Base-by-base conservation (phyloP, 768 basidiomycete genomes). In the Lentinula detonsa region DNA sequence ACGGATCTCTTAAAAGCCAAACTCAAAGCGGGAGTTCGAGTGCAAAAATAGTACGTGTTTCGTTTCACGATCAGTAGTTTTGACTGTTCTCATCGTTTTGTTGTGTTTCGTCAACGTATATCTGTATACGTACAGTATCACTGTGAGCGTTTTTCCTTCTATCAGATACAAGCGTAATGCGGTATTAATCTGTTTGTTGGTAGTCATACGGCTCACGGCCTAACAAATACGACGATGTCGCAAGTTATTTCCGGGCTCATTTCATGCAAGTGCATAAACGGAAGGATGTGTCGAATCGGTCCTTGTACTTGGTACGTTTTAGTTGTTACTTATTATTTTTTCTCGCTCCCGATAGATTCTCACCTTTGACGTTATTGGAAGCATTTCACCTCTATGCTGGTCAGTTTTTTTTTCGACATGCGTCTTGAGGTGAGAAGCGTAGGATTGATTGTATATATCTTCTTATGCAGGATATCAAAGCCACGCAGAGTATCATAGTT, bases 221-320 rank as follows among this genome's bases (percentile, higher is more conserved):
- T 35, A 91, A 93, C 65, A 82, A 81, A 56, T 90, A 78, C 69
- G 83, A 87, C 65, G 81, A 81, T 18, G 91, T 87, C 15, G 81
- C 90, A 40, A 81, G 85, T 54, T 93, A 93, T 66, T 93, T 93
- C 76, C 83, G 84, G n/a, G 82, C 87, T n/a, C 91, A 93, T 70
- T 93, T 93, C 68, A 74, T 85, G 31, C 88, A 90, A 63, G 85
- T 63, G 10, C 88, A 93, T 70, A 80, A 82, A 66, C 80, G 82
- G 64, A 85, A 86, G 62, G 88, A 90, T 67, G 72, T 75, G 34
- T 77, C 79, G 16, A 77, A 78, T 60, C 80, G 90, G 48, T 79
- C 79, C 52, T 75, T 91, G 16, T 91, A 85, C 68, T 79, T 84
- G 51, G 87, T 89, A 66, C 70, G 87, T 82, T 13, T 42, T 8